phyloP scores from a whole-genome alignment of 352 stramenopile species.

The Elongisporangium senticosum region DNA sequence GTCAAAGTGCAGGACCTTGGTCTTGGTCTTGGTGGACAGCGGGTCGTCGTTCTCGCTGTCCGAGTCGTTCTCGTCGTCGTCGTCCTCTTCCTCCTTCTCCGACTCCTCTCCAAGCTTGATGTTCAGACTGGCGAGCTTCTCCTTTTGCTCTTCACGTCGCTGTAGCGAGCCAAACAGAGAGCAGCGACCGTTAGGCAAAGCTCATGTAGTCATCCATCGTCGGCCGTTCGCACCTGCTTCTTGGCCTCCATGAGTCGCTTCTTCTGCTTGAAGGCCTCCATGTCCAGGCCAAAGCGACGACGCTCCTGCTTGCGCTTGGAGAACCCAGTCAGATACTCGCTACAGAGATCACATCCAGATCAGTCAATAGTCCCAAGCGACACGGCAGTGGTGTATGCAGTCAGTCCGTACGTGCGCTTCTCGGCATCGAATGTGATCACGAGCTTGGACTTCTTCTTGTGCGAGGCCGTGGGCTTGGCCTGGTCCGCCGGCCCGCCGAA shows the following conservation, averaged over 20 bases:
- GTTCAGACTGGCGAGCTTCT: slow-evolving; percentile 54
- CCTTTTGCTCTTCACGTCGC: slow-evolving; percentile 75
- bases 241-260: slow-evolving; percentile 72
- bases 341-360: slow-evolving; percentile 6
- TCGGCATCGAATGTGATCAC: slow-evolving; percentile 83
- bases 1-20: slow-evolving; percentile 70
- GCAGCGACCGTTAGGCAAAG: not conserved
- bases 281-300: slow-evolving; percentile 79
- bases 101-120: slow-evolving; percentile 43
- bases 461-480: slow-evolving; percentile 25
- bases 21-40: slow-evolving; percentile 29
- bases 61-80: slow-evolving; percentile 19
- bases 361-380: not conserved
- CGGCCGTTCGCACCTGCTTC: slow-evolving; percentile 43
- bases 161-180: slow-evolving; percentile 7
- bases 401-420: slow-evolving; percentile 63
- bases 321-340: slow-evolving; percentile 83
- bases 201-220: not conserved
- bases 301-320: slow-evolving; percentile 85
- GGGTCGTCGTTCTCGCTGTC: slow-evolving; percentile 21
- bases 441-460: slow-evolving; percentile 83
- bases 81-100: slow-evolving; percentile 21
- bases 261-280: slow-evolving; percentile 88
- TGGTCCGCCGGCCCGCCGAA: slow-evolving; percentile 1
- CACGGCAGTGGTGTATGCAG: not conserved